phyloP scores from a whole-genome alignment of 2,329 filamentous ascomycete species.

The Colletotrichum sp. region DNA sequence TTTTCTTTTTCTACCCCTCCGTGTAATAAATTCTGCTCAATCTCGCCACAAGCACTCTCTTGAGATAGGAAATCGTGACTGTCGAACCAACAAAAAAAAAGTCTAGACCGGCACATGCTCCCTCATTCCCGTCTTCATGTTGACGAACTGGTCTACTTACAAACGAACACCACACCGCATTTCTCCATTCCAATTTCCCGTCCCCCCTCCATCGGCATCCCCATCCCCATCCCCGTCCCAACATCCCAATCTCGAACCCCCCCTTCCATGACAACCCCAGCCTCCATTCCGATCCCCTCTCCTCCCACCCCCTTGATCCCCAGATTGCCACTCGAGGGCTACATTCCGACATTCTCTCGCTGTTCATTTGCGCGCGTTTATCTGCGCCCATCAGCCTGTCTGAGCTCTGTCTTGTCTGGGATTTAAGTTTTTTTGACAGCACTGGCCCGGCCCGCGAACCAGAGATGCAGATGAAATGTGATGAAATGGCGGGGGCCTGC shows the following conservation, averaged over 20 bases:
- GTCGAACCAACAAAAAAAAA: neutral
- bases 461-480: constrained; percentile 14
- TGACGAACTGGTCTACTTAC: neutral
- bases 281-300: neutral
- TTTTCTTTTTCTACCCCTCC: constrained; percentile 8
- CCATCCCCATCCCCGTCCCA: neutral
- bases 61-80: neutral
- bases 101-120: neutral
- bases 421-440: constrained; percentile 16
- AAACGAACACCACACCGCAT: neutral
- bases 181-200: neutral
- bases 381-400: neutral
- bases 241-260: neutral
- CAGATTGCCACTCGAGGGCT: neutral
- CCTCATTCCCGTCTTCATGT: neutral
- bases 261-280: neutral
- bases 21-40: neutral
- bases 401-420: constrained; percentile 2
- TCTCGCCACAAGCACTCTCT: neutral
- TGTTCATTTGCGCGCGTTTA: neutral
- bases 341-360: neutral
- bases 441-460: constrained; percentile 18
- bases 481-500: constrained; percentile 1
- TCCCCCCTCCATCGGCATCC: neutral
- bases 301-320: neutral